Conservation (phyloP, 129 eudicot species). For the Arctium minus region DNA sequence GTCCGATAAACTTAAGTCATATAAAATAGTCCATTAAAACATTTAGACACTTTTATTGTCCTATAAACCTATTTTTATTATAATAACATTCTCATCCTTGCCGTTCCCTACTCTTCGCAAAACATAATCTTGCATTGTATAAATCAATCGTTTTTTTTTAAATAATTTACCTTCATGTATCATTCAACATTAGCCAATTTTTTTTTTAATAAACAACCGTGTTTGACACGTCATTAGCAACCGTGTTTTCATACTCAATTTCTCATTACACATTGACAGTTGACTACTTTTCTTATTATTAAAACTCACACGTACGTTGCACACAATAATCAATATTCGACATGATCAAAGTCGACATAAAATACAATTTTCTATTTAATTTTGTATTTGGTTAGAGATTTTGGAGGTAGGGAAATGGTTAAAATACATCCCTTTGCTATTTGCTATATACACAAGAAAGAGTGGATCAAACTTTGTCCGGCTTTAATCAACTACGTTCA, state of each 20-base stretch:
- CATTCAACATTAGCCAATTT: neutral
- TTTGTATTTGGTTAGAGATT: neutral
- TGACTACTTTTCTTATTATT: neutral
- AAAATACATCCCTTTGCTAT: neutral
- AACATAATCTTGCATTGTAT: neutral
- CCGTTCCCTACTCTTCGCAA: neutral
- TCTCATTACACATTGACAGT: neutral
- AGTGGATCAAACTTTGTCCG: constrained; percentile 10
- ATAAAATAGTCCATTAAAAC: neutral
- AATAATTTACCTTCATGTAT: neutral
- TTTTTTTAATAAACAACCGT: neutral
- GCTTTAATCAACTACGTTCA: constrained; percentile 10
- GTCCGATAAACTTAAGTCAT: neutral
- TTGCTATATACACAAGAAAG: constrained; percentile 24
- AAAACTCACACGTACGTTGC: neutral
- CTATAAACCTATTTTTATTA: neutral
- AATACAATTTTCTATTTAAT: constrained; percentile 10
- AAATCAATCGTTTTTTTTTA: too few species aligned
- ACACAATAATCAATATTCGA: neutral
- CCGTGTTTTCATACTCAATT: constrained; percentile 1
- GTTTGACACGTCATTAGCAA: neutral
- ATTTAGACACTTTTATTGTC: neutral
- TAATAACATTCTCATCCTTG: neutral
- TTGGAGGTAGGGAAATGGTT: constrained; percentile 30
- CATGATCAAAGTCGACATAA: constrained; percentile 14